Evolutionary conservation across 2,329 filamentous ascomycete species (phyloP).

Genomic region (Calonectria pseudoturangicola): DNA sequence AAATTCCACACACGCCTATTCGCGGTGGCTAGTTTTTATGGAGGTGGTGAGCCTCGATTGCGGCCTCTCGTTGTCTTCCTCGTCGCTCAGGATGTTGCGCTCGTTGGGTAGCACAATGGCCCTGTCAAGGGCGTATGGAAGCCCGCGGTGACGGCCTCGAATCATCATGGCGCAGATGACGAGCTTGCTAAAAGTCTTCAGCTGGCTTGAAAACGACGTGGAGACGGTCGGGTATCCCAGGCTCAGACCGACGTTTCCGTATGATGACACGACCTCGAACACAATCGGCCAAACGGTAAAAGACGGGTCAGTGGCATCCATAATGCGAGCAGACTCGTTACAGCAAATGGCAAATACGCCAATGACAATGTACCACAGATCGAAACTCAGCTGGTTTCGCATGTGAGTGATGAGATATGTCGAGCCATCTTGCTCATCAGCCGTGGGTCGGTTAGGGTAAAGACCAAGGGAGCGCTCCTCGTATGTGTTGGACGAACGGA

Average conservation of each 20-base stretch:
- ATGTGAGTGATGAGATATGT: conserved; percentile 60
- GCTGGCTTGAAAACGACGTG: conserved; percentile 57
- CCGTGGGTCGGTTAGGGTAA: conserved; percentile 62
- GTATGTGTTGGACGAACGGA: conserved; percentile 77
- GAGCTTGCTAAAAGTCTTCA: conserved; percentile 59
- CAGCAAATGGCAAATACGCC: conserved; percentile 62
- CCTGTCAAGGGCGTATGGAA: conserved; percentile 60
- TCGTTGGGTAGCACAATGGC: conserved; percentile 59
- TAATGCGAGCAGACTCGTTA: conserved; percentile 53
- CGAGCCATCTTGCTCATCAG: conserved; percentile 54
- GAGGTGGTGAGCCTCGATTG: conserved; percentile 24
- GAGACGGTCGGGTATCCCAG: conserved; percentile 57
- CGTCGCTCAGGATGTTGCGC: conserved; percentile 43
- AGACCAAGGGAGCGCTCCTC: conserved; percentile 77
- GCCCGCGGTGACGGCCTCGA: conserved; percentile 59
- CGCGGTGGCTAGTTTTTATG: not conserved
- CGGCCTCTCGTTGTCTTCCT: conserved; percentile 24
- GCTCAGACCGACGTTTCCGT: conserved; percentile 61
- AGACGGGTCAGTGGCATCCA: conserved; percentile 52
- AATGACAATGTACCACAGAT: conserved; percentile 64
- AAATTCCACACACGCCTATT: too few species aligned
- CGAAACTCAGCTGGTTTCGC: conserved; percentile 63
- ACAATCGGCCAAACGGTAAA: conserved; percentile 58
- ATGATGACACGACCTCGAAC: conserved; percentile 60
- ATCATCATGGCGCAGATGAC: conserved; percentile 63